Evolutionary conservation across 495 filamentous ascomycete genomes (phyloP), one percentile per base, ranked within the genome.

Genomic region (Thozetella sp.): DNA sequence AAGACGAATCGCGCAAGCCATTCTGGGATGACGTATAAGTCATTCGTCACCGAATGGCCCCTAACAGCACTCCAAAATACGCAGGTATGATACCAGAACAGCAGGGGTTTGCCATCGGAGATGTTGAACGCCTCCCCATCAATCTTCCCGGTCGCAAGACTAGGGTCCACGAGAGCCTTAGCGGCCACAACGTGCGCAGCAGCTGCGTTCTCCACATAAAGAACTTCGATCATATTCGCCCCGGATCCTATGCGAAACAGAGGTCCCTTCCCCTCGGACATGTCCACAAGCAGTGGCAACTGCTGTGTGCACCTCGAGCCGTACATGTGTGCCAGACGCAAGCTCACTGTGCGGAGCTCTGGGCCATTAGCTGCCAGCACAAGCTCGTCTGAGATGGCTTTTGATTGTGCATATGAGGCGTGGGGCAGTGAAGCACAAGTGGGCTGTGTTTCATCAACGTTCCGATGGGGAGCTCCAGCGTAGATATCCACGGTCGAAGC

Each of bases 81-180:
- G 17, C 30, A 19, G 17, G 43, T 34, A 34, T 55, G 53, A 30
- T 55, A 22, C 53, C 53, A 55, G 53, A 55, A 55, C 26, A 30
- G 27, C 53, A 55, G 26, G 13, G 53, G 53, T 2, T 25, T 30
- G 26, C 53, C 53, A 17, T 55, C 53, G 26, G 53, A 40, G 27
- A 55, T 34, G 53, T 55, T 55, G 53, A 55, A 55, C 2, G 53
- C 53, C 53, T 55, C 53, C 17, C 53, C 53, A 15, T 55, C 53
- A n/a, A 55, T 30, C 53, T 6, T 22, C 26, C 53, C 53, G 6
- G 53, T 12, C 17, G 53, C 30, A 11, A 22, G 25, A 23, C 9
- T 11, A 10, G 25, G 26, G 20, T 55, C 53, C 26, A 55, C 26
- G 17, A 55, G 30, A 2, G 53, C 53, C 53, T 55, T 55, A 34